Conservation (phyloP, 208 protist genomes). For the Leishmania guyanensis region DNA sequence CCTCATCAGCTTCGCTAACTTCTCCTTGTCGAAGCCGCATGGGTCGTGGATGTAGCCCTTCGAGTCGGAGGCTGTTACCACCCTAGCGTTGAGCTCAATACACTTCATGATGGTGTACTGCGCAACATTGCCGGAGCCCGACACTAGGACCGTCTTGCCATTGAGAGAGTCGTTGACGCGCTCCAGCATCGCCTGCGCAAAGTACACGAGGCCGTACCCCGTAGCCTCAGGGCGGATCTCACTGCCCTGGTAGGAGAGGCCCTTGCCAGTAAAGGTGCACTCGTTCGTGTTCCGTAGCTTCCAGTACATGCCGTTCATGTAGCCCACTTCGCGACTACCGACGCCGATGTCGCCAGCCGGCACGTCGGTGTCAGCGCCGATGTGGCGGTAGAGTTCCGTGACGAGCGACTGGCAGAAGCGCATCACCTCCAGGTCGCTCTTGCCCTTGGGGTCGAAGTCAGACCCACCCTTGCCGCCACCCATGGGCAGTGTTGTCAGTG, state of each 20-base stretch:
- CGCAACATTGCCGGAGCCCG: conserved; percentile 94
- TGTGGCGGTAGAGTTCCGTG: conserved; percentile 85
- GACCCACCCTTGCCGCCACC: conserved; percentile 94
- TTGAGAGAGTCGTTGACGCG: conserved; percentile 47
- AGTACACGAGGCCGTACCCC: conserved; percentile 94
- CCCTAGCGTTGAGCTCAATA: conserved; percentile 82
- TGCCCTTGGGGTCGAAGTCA: conserved; percentile 95
- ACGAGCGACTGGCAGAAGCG: conserved; percentile 95
- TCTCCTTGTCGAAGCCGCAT: conserved; percentile 82
- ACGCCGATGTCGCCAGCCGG: conserved; percentile 96
- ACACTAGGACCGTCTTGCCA: conserved; percentile 80
- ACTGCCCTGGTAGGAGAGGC: conserved; percentile 85
- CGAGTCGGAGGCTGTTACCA: conserved; percentile 87
- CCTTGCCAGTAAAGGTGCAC: conserved; percentile 94
- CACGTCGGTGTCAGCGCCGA: conserved; percentile 93
- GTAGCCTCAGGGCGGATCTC: conserved; percentile 94
- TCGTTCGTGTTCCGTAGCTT: conserved; percentile 79
- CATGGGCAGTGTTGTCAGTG: conserved; percentile 92
- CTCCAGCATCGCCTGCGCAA: conserved; percentile 81
- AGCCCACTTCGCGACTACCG: conserved; percentile 91
- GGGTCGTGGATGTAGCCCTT: conserved; percentile 77
- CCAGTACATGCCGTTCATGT: conserved; percentile 93
- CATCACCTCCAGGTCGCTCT: conserved; percentile 93
- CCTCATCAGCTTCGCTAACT: conserved; percentile 66
- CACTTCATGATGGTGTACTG: conserved; percentile 87